Conservation (phyloP, 371 early-diverging fungal genomes). For the Dinochytrium kinnereticum region DNA sequence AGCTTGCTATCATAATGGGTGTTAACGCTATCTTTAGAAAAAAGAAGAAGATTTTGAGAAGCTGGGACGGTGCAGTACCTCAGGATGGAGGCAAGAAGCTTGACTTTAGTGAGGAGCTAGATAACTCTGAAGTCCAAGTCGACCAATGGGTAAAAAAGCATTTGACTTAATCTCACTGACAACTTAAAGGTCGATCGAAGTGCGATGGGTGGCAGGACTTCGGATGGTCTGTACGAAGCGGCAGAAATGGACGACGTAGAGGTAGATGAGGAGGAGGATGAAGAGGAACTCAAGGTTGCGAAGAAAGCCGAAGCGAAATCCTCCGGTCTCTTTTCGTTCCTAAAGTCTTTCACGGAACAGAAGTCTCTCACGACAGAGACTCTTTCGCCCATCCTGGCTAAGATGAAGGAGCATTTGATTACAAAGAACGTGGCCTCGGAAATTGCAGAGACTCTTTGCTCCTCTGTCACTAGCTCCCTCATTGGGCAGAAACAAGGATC, state of each 20-base stretch:
- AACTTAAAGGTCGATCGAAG: constrained; percentile 17
- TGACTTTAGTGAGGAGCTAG: constrained; percentile 36
- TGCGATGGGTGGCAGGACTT: constrained; percentile 48
- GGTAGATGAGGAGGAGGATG: constrained; percentile 51
- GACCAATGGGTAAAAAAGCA: constrained; percentile 23
- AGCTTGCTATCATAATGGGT: constrained; percentile 64
- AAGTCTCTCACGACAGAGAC: constrained; percentile 68
- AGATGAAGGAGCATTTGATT: constrained; percentile 90
- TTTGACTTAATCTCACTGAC: background rate
- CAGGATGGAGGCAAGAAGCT: constrained; percentile 20
- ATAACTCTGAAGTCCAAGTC: background rate
- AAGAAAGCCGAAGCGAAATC: constrained; percentile 24
- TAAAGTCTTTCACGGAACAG: constrained; percentile 70
- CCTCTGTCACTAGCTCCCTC: constrained; percentile 76
- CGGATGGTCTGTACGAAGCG: constrained; percentile 84
- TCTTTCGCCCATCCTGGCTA: constrained; percentile 71
- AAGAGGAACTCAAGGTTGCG: constrained; percentile 14
- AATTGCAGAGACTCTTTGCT: constrained; percentile 84
- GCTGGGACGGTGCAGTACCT: constrained; percentile 26
- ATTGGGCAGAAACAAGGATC: constrained; percentile 79
- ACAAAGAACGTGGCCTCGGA: constrained; percentile 94
- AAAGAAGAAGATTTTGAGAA: constrained; percentile 25
- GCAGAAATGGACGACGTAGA: constrained; percentile 70
- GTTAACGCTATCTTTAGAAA: constrained; percentile 7
- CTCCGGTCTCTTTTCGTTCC: constrained; percentile 67